Evolutionary conservation across 768 basidiomycete genomes (phyloP), one percentile per base, ranked within the genome.

Genomic region (Mycena albidolilacea): DNA sequence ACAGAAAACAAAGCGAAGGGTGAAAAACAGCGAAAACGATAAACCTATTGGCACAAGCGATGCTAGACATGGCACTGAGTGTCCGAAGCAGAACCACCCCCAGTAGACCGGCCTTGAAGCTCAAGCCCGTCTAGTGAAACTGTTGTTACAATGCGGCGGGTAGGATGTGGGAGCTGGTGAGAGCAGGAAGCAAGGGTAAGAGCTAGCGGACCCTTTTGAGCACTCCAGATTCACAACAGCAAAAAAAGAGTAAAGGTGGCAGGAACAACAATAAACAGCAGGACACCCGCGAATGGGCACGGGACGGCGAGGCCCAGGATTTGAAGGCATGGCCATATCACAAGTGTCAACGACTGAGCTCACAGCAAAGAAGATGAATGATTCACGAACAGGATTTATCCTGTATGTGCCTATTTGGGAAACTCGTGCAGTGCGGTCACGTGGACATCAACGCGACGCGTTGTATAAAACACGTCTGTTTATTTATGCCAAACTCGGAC

Each of bases 111-210:
- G 91, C 92, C 90, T 76, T 90, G 86, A 86, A 91, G 89, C 88
- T 87, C 88, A 89, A 88, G 90, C 89, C 90, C 87, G 71, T 92
- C 90, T 91, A 90, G 87, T 88, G 87, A 89, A 87, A 90, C 85
- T 94, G 93, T 87, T 94, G 91, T 80, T 95, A 95, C 93, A 95
- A 89, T 87, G 85, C 83, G 87, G 89, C 87, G 85, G 82, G 79
- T 84, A 85, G 88, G 80, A 80, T 78, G 66, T 69, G 71, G 71
- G 71, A 64, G 59, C 54, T 67, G 70, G 78, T 65, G 66, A 76
- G 71, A 69, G 52, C 64, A 60, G 74, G 77, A 72, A 75, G 75
- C 17, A 59, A 68, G 74, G 77, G 57, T 21, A 73, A 64, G 77
- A 60, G 66, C 19, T 74, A 65, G 75, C 72, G 68, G 64, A 77